Conservation (phyloP, 2,329 filamentous ascomycete species). For the Rhexocercosporidium sp. region DNA sequence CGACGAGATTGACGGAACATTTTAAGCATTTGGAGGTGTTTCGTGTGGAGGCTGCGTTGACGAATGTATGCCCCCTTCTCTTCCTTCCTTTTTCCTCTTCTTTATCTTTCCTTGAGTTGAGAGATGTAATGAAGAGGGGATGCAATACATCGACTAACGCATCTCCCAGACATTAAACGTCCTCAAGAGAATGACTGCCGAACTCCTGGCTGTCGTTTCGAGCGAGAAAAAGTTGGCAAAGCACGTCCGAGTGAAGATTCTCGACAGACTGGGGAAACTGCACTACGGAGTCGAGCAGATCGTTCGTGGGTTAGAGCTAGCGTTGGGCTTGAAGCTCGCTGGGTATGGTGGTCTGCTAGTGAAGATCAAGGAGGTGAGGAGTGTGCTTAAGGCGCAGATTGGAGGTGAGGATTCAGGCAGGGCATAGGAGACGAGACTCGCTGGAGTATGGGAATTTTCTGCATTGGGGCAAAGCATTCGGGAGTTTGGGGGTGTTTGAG, state of each 20-base stretch:
- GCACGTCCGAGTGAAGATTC: not conserved
- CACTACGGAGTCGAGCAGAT: conserved; percentile 6
- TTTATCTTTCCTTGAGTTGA: too few species aligned
- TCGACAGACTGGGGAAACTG: not conserved
- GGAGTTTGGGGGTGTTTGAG: not conserved
- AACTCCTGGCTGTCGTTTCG: not conserved
- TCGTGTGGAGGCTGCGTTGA: not conserved
- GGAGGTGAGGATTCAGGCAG: not conserved
- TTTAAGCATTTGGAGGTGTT: not conserved
- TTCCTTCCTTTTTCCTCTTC: not conserved
- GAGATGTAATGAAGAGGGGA: not conserved
- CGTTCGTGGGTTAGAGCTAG: not conserved
- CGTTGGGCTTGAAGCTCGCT: not conserved
- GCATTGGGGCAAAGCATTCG: not conserved
- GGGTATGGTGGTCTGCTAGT: not conserved
- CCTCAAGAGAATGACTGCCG: not conserved
- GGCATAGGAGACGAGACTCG: not conserved
- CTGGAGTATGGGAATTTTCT: too few species aligned
- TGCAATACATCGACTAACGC: not conserved
- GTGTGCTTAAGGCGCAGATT: not conserved
- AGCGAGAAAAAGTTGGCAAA: not conserved
- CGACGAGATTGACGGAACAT: not conserved
- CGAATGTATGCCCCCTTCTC: not conserved
- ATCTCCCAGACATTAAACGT: not conserved
- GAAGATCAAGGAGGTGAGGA: not conserved